A percentile compares a stretch with the other conserved stretches of the same genome.
Evolutionary conservation across 352 stramenopile genomes (phyloP).

Genomic region (Globisporangium cylindrosporum): DNA sequence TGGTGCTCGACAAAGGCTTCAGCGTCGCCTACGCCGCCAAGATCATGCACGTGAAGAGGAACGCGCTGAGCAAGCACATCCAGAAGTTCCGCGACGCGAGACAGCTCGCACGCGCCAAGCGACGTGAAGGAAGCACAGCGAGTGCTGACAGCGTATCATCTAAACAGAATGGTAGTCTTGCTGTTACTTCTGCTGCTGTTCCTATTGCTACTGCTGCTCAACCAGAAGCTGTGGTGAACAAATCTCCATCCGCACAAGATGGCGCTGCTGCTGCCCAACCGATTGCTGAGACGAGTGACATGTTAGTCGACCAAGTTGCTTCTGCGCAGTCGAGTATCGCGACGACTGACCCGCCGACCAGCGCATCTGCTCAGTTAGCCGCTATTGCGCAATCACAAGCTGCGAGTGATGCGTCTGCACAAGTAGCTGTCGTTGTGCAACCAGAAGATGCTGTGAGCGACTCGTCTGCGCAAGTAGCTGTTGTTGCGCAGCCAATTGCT

Average conservation of each 20-base stretch:
- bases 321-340: background rate
- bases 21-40: conserved; percentile 11
- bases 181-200: too few species aligned
- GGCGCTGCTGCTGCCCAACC: background rate
- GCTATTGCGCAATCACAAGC: background rate
- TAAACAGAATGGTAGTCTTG: background rate
- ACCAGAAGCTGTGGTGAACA: background rate
- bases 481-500: background rate
- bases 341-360: background rate
- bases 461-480: background rate
- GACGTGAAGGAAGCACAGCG: background rate
- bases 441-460: background rate
- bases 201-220: background rate
- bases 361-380: background rate
- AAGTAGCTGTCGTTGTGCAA: background rate
- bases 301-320: background rate
- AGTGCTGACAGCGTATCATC: background rate
- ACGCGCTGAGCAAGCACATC: conserved; percentile 11
- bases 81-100: conserved; percentile 14
- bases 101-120: background rate
- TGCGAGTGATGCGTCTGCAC: background rate
- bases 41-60: conserved; percentile 14
- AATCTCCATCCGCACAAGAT: background rate
- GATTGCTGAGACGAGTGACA: background rate
- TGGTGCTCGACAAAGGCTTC: conserved; percentile 9